These are phyloP conservation scores for Paratinospora sagittata DNA, from an alignment of 164 flowering plant species.

Conservation along the genomic window DNA sequence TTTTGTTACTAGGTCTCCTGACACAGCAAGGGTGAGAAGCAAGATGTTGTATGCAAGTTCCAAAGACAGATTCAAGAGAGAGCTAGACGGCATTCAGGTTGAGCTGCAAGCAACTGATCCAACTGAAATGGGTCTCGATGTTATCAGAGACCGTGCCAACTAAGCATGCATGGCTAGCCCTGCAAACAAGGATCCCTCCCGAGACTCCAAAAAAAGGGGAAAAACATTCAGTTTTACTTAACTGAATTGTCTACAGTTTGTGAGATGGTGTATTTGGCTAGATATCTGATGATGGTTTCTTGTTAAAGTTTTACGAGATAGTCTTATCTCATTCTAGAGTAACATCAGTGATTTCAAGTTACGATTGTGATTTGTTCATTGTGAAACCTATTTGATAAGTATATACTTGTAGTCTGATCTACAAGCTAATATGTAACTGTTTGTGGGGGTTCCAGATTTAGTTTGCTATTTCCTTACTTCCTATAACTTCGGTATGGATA, in stretches of 20 bases:
- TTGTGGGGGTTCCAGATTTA: slow-evolving; percentile 24
- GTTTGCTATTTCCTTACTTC: slow-evolving; percentile 15
- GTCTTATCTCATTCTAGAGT: slow-evolving; percentile 18
- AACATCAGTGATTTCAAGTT: slow-evolving; percentile 20
- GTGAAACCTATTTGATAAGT: slow-evolving; percentile 24
- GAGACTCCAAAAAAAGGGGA: not conserved
- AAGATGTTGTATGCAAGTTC: slow-evolving; percentile 27
- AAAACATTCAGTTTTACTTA: slow-evolving; percentile 10
- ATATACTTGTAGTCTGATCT: slow-evolving; percentile 33
- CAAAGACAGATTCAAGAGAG: slow-evolving; percentile 20
- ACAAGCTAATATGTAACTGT: slow-evolving; percentile 38
- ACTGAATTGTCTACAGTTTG: slow-evolving; percentile 22
- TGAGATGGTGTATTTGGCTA: slow-evolving; percentile 13
- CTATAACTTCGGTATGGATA: no score
- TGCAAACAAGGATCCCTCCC: not conserved
- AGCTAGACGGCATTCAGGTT: slow-evolving; percentile 21
- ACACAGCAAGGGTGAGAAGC: slow-evolving; percentile 27
- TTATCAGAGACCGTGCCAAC: slow-evolving; percentile 23
- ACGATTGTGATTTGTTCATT: slow-evolving; percentile 29
- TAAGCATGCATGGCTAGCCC: slow-evolving; percentile 9
- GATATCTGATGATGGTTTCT: slow-evolving; percentile 19
- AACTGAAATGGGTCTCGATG: slow-evolving; percentile 30
- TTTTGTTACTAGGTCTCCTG: slow-evolving; percentile 23
- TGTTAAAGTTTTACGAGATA: slow-evolving; percentile 11
- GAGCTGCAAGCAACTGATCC: slow-evolving; percentile 24